These are phyloP conservation scores for Fusarium pseudonygamai DNA, from an alignment of 2,329 filamentous ascomycete species.

Conservation along the genomic window DNA sequence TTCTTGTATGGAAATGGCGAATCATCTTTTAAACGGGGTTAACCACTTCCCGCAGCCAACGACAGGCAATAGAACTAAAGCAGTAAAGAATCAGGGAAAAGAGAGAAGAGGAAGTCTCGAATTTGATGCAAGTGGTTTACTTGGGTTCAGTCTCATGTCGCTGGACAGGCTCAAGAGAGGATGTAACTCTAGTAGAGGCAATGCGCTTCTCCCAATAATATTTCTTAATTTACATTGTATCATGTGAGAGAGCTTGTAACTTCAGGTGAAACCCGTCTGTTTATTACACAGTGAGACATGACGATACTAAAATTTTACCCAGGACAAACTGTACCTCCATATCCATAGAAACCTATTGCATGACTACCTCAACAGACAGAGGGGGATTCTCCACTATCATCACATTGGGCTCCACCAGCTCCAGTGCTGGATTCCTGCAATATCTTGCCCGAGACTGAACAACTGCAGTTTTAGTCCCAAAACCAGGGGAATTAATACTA, in stretches of 20 bases:
- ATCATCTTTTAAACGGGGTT: not conserved
- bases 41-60: rapidly evolving
- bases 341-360: not conserved
- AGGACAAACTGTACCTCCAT: no score
- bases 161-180: no score
- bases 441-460: not conserved
- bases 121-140: rapidly evolving
- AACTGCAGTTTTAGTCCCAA: not conserved
- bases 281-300: no score
- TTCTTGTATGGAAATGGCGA: not conserved
- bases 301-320: no score
- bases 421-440: not conserved
- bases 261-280: no score
- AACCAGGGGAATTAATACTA: not conserved
- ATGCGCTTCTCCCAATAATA: no score
- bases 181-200: no score
- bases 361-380: not conserved
- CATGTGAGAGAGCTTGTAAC: no score
- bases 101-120: rapidly evolving
- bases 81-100: rapidly evolving
- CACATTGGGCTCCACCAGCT: not conserved
- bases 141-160: no score
- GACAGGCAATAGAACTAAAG: not conserved
- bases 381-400: not conserved
- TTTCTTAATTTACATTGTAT: no score